Evolutionary conservation across 257 asterid genomes (phyloP).

Genomic region (Leptodermis oblonga): DNA sequence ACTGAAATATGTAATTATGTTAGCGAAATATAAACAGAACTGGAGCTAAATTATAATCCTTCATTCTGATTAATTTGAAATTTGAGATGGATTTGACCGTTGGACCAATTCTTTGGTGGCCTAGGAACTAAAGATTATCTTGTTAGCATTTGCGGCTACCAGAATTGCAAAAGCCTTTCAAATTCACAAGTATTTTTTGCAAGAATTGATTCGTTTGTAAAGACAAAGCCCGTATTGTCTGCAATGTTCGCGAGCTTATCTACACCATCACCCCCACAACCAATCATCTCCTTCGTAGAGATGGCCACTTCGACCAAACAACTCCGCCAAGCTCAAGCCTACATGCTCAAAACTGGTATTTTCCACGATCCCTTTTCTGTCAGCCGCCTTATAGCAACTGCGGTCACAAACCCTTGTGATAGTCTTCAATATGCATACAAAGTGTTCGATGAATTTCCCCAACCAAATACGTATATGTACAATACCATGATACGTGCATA

Average conservation of each 20-base stretch:
- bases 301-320: slow-evolving; percentile 24
- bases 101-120: too few relatives aligned
- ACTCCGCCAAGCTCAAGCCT: slow-evolving; percentile 37
- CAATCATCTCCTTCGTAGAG: slow-evolving; percentile 28
- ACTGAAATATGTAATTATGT: too few relatives aligned
- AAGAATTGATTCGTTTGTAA: background rate
- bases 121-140: too few relatives aligned
- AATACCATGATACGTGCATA: slow-evolving; percentile 34
- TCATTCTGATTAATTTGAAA: too few relatives aligned
- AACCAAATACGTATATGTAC: slow-evolving; percentile 32
- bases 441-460: slow-evolving; percentile 23
- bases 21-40: too few relatives aligned
- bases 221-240: background rate
- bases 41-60: too few relatives aligned
- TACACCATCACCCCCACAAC: slow-evolving; percentile 13
- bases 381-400: slow-evolving; percentile 34
- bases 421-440: slow-evolving; percentile 32
- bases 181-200: too few relatives aligned
- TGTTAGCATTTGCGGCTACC: too few relatives aligned
- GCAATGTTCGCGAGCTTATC: slow-evolving; percentile 10
- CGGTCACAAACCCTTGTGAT: slow-evolving; percentile 15
- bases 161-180: too few relatives aligned
- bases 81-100: too few relatives aligned
- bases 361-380: slow-evolving; percentile 24
- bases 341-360: slow-evolving; percentile 35